Conservation (phyloP, 148 eudicot genomes). For the Cornus suecica region DNA sequence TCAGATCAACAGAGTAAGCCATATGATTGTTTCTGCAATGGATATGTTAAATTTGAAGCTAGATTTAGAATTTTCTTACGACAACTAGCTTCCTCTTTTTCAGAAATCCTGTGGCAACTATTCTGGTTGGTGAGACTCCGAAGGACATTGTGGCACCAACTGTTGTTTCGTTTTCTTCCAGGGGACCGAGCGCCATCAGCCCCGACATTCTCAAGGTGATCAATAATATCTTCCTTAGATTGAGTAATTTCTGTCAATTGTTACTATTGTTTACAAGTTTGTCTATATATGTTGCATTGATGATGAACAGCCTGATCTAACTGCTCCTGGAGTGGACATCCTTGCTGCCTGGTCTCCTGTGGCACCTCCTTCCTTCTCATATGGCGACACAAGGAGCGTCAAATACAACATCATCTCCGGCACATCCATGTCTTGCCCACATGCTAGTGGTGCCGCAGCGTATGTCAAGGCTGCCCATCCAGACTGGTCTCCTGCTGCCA, state of each 20-base stretch:
- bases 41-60: neutral
- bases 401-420: conserved; percentile 16
- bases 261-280: neutral
- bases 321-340: conserved; percentile 11
- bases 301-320: conserved; percentile 11
- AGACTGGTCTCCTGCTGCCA: conserved; percentile 17
- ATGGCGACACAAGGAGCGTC: neutral
- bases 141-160: too few relatives aligned
- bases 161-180: too few relatives aligned
- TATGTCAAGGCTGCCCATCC: conserved; percentile 16
- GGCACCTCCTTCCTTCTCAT: neutral
- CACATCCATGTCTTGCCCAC: conserved; percentile 21
- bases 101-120: too few relatives aligned
- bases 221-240: neutral
- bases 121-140: too few relatives aligned
- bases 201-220: too few relatives aligned
- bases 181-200: too few relatives aligned
- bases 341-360: conserved; percentile 1
- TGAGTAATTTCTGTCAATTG: neutral
- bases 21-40: neutral
- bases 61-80: neutral
- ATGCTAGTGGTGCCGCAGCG: conserved; percentile 14
- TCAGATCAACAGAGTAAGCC: neutral
- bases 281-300: neutral
- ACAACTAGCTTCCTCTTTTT: too few relatives aligned